These are phyloP conservation scores for Terfezia boudieri DNA, from an alignment of 495 filamentous ascomycete genomes.

Conservation along the genomic window DNA sequence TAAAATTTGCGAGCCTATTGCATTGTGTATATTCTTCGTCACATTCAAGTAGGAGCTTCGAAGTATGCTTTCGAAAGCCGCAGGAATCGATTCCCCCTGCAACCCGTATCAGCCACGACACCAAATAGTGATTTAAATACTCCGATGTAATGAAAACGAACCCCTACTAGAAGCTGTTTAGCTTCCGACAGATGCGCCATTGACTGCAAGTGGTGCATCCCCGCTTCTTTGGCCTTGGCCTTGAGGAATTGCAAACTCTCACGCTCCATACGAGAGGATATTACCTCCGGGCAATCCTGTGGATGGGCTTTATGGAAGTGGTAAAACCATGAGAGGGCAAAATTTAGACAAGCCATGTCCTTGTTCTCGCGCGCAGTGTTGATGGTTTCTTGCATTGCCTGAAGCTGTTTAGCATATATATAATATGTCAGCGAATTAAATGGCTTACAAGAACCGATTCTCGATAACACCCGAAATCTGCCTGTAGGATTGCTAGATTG, in stretches of 20 bases:
- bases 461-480: slow-evolving; percentile 77
- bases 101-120: neutral
- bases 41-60: slow-evolving; percentile 66
- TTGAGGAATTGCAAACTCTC: slow-evolving; percentile 72
- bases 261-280: slow-evolving; percentile 36
- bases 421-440: neutral
- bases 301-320: slow-evolving; percentile 79
- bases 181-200: slow-evolving; percentile 73
- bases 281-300: slow-evolving; percentile 17
- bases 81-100: slow-evolving; percentile 59
- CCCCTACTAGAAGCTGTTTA: slow-evolving; percentile 46
- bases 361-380: slow-evolving; percentile 77
- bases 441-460: slow-evolving; percentile 47
- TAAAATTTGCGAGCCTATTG: slow-evolving; percentile 49
- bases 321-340: slow-evolving; percentile 91
- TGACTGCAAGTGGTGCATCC: slow-evolving; percentile 70
- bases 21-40: slow-evolving; percentile 45
- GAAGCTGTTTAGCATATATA: neutral
- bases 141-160: slow-evolving; percentile 14
- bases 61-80: slow-evolving; percentile 53
- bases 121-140: neutral
- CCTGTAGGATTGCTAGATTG: slow-evolving; percentile 78
- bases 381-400: slow-evolving; percentile 76
- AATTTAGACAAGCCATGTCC: slow-evolving; percentile 81
- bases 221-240: slow-evolving; percentile 65